Conservation (phyloP, 345 rosid species). For the Bruguiera sexangula region DNA sequence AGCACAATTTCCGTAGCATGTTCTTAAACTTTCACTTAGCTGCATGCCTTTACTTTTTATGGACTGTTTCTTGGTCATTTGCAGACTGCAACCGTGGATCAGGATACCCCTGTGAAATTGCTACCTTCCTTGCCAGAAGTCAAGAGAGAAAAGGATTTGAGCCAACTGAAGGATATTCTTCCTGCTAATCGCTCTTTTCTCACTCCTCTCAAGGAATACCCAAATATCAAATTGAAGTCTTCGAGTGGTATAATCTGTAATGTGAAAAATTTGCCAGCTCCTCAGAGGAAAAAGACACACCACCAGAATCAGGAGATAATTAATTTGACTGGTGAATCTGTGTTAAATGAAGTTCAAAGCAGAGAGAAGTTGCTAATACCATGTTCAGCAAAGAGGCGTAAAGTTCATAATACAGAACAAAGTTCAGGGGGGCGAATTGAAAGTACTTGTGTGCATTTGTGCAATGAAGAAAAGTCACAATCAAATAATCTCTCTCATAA, state of each 20-base stretch:
- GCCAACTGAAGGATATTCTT: conserved; percentile 45
- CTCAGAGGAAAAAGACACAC: conserved; percentile 27
- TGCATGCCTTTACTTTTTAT: conserved; percentile 3
- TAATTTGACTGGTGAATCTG: conserved; percentile 33
- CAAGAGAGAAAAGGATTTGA: conserved; percentile 35
- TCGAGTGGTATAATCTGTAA: conserved; percentile 28
- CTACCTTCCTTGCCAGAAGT: conserved; percentile 35
- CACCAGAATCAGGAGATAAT: conserved; percentile 23
- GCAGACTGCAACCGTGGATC: conserved; percentile 29
- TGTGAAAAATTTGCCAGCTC: conserved; percentile 28
- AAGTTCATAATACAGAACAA: conserved; percentile 32
- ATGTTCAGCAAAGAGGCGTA: conserved; percentile 55
- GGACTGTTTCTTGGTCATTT: conserved; percentile 18
- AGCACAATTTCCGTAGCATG: conserved; percentile 4
- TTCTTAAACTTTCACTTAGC: conserved; percentile 4
- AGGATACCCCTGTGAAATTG: conserved; percentile 20
- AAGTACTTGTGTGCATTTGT: conserved; percentile 13
- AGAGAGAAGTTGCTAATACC: conserved; percentile 35
- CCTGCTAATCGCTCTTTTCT: conserved; percentile 79
- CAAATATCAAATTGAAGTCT: conserved; percentile 38
- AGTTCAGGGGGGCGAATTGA: conserved; percentile 16
- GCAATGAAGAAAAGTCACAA: conserved; percentile 25
- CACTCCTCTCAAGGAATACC: conserved; percentile 31
- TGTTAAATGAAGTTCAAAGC: conserved; percentile 25
- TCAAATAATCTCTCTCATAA: conserved; percentile 28